A percentile compares a stretch with the other conserved stretches of the same genome.
These are phyloP conservation scores for Nakazawaea holstii DNA, from an alignment of 805 yeast species.

Conservation along the genomic window DNA sequence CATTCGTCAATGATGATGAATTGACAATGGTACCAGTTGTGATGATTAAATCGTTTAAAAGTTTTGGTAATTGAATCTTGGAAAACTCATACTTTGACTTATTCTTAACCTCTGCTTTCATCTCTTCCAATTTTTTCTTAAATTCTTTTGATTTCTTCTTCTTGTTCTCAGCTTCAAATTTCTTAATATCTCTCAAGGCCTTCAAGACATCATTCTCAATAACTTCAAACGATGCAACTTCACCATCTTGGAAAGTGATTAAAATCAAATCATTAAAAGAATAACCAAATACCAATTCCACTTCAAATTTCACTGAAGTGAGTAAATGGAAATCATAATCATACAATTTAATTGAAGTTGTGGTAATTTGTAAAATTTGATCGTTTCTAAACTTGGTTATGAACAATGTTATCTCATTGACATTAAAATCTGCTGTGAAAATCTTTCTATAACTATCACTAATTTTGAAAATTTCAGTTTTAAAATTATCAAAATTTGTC, in stretches of 20 bases:
- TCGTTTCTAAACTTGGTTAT: conserved; percentile 52
- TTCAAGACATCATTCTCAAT: conserved; percentile 12
- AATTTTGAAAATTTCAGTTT: conserved; percentile 65
- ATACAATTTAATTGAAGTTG: conserved; percentile 56
- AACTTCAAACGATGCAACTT: conserved; percentile 51
- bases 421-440: conserved; percentile 56
- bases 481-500: conserved; percentile 57
- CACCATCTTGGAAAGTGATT: conserved; percentile 65
- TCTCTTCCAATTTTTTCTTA: conserved; percentile 2
- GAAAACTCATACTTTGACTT: conserved; percentile 15
- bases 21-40: conserved; percentile 65
- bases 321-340: conserved; percentile 54
- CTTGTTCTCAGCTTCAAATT: conserved; percentile 9
- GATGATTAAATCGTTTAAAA: conserved; percentile 41
- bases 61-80: conserved; percentile 27
- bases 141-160: conserved; percentile 8
- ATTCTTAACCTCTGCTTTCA: conserved; percentile 3
- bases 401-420: conserved; percentile 58
- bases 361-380: conserved; percentile 70
- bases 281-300: conserved; percentile 60
- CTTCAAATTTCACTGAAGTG: conserved; percentile 46
- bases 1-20: conserved; percentile 40
- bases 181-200: conserved; percentile 9
- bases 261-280: conserved; percentile 29
- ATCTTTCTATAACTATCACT: conserved; percentile 56